A percentile compares a stretch with the other conserved stretches of the same genome.
Evolutionary conservation across 75 land plant genomes (phyloP).

Genomic region (Pseudotsuga menziesii): DNA sequence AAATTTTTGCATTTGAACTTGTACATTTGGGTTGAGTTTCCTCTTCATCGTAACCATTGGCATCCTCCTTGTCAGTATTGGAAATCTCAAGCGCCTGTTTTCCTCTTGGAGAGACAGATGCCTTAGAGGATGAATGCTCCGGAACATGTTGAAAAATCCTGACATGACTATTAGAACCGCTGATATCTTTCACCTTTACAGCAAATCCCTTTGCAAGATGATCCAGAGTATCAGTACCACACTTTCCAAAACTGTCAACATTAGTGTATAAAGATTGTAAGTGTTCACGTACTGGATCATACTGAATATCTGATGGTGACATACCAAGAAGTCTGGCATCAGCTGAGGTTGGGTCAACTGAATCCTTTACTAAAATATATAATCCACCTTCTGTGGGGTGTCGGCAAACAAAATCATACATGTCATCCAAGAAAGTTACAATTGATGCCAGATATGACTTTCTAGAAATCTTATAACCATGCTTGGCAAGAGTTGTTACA

Average conservation of each 20-base stretch:
- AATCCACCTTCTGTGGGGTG: constrained; percentile 7
- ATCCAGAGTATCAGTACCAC: background rate
- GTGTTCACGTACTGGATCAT: constrained; percentile 28
- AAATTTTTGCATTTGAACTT: background rate
- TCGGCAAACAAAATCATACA: constrained; percentile 16
- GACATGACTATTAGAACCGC: background rate
- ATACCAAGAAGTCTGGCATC: constrained; percentile 28
- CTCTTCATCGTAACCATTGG: background rate
- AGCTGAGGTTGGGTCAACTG: constrained; percentile 17
- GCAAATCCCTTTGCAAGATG: background rate
- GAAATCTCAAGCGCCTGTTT: background rate
- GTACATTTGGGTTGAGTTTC: background rate
- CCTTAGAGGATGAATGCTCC: background rate
- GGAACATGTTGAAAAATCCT: background rate
- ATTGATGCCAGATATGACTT: constrained; percentile 20
- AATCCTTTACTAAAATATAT: constrained; percentile 11
- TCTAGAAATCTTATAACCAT: constrained; percentile 24
- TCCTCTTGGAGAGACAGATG: background rate
- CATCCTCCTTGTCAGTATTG: background rate
- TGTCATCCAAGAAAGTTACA: constrained; percentile 22
- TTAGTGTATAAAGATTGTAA: background rate
- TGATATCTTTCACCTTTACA: background rate
- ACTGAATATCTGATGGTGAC: constrained; percentile 17
- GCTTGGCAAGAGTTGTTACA: constrained; percentile 18
- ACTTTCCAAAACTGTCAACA: background rate